Base-by-base conservation (phyloP, 1,284 basidiomycete genomes). In the Cryptococcus jaspeensis region DNA sequence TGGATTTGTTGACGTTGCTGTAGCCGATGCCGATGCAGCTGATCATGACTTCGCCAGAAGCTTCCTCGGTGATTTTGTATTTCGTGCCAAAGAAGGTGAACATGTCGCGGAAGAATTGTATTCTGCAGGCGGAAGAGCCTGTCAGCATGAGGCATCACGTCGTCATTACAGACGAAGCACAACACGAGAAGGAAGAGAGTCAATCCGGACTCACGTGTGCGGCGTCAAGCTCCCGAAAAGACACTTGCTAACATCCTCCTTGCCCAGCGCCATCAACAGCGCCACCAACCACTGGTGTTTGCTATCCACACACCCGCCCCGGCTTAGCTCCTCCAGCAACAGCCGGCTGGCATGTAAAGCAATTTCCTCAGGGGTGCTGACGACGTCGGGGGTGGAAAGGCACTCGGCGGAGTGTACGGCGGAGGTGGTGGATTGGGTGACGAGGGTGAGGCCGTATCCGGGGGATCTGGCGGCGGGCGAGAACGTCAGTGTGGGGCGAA, bases 181-280 rank as follows among this genome's bases (percentile, higher is more conserved):
- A 18, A 35, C 8, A 8, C 32, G 45, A 53, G 41, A 39, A 38
- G 48, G 37, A 50, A 12, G 40, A 18, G 46, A 47, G n/a, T 13
- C 23, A 54, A 50, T 7, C 20, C 22, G 23, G 2, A 84, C 89
- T 77, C 65, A 92, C 91, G 89, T 89, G 74, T 89, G 83, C 16
- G 84, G 75, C 4, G 89, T 92, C 7, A 93, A 86, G 61, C 87
- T 84, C 8, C 89, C 86, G 84, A 99, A 88, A 53, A 85, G 81
- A 78, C 90, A 92, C 61, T 88, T 84, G 0, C 92, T 90, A 1
- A 99, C 92, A 72, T 99, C 96, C 74, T 98, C 93, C 60, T 92
- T 94, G 7, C 95, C 93, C 9, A 98, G 80, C 1, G 91, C 88
- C 91, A 99, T 95, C 80, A 95, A 83, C 23, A 95, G 77, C 25